Evolutionary conservation across 2,329 filamentous ascomycete species (phyloP).

Genomic region (Tricladium varicosporioides): DNA sequence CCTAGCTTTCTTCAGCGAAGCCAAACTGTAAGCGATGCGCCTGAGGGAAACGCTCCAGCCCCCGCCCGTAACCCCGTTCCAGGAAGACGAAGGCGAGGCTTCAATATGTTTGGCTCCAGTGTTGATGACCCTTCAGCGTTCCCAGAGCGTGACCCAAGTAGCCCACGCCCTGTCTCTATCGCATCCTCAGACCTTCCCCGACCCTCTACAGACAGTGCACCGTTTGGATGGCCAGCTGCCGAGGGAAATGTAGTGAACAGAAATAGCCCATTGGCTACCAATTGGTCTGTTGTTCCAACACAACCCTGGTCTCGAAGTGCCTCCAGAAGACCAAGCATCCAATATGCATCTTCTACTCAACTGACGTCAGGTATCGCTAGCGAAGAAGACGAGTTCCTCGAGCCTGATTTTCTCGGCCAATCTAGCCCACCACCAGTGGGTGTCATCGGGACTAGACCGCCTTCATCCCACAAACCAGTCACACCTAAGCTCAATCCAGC

Average conservation of each 20-base stretch:
- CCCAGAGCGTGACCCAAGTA: slow-evolving; percentile 55
- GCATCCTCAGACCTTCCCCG: slow-evolving; percentile 69
- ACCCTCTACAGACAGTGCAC: slow-evolving; percentile 75
- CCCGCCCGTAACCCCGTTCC: slow-evolving; percentile 27
- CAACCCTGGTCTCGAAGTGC: slow-evolving; percentile 71
- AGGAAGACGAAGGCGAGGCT: slow-evolving; percentile 25
- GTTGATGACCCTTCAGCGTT: slow-evolving; percentile 40
- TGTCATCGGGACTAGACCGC: slow-evolving; percentile 77
- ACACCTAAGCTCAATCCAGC: slow-evolving; percentile 76
- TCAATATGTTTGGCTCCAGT: slow-evolving; percentile 50
- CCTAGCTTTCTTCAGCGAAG: slow-evolving; percentile 38
- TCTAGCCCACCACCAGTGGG: slow-evolving; percentile 58
- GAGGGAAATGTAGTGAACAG: slow-evolving; percentile 47
- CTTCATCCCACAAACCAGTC: slow-evolving; percentile 44
- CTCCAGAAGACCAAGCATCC: slow-evolving; percentile 77
- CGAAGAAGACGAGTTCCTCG: slow-evolving; percentile 62
- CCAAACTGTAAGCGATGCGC: slow-evolving; percentile 21
- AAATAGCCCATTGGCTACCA: slow-evolving; percentile 48
- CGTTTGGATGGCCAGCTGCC: slow-evolving; percentile 64
- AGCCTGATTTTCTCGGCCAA: slow-evolving; percentile 52
- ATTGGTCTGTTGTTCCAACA: slow-evolving; percentile 46
- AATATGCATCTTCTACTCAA: slow-evolving; percentile 68
- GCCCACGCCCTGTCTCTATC: slow-evolving; percentile 67
- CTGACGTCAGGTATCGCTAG: slow-evolving; percentile 60
- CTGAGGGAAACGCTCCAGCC: slow-evolving; percentile 33